phyloP scores from a whole-genome alignment of 305 asterid species.

The Fraxinus baroniana region DNA sequence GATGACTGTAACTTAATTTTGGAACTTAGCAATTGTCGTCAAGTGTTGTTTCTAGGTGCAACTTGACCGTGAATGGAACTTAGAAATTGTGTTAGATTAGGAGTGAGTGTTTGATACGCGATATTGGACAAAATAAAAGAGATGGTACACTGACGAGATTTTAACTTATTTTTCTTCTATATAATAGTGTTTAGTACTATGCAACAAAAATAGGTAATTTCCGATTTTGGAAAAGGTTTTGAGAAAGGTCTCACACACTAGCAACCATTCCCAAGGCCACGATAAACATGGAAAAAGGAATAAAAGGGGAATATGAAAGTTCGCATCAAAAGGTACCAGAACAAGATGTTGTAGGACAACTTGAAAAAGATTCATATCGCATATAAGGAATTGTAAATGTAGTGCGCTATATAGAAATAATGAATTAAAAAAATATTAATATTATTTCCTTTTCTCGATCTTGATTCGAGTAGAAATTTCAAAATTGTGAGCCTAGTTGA shows the following conservation, averaged over 20 bases:
- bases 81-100: no score
- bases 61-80: no score
- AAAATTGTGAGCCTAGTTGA: not conserved
- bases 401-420: not conserved
- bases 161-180: no score
- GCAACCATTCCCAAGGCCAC: slow-evolving; percentile 12
- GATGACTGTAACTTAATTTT: not conserved
- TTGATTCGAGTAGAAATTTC: not conserved
- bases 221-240: not conserved
- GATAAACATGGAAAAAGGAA: slow-evolving; percentile 24
- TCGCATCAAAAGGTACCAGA: not conserved
- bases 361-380: not conserved
- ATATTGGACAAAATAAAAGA: no score
- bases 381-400: not conserved
- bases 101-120: no score
- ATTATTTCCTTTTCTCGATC: not conserved
- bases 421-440: not conserved
- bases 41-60: not conserved
- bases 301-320: slow-evolving; percentile 6
- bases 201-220: not conserved
- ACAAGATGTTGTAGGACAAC: not conserved
- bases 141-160: no score
- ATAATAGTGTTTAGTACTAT: not conserved
- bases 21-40: not conserved
- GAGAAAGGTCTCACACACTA: not conserved